Conservation (phyloP, 768 basidiomycete species). For the Termitomyces sp. region DNA sequence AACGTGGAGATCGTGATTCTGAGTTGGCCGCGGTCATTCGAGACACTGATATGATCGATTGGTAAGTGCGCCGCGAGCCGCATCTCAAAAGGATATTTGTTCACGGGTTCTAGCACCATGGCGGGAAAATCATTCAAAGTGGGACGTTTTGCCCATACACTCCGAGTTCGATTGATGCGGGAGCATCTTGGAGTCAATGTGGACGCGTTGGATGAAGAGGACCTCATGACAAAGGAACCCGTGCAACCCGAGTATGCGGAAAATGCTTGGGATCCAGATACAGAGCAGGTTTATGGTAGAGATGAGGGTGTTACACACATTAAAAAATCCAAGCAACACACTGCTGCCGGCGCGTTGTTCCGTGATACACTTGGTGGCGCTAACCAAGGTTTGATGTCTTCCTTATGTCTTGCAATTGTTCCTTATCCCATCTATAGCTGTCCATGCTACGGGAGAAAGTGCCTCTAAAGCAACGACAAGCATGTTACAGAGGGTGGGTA, state of each 20-base stretch:
- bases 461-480: constrained; percentile 28
- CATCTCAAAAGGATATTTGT: neutral
- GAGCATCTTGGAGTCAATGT: constrained; percentile 97
- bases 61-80: constrained; percentile 38
- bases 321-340: constrained; percentile 29
- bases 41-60: constrained; percentile 95
- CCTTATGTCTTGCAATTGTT: neutral
- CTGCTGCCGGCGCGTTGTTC: constrained; percentile 25
- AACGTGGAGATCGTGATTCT: constrained; percentile 94
- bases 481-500: constrained; percentile 34
- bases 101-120: constrained; percentile 60
- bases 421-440: constrained; percentile 23
- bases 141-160: constrained; percentile 92
- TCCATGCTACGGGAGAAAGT: constrained; percentile 32
- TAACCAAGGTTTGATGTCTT: constrained; percentile 41
- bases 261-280: constrained; percentile 68
- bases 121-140: constrained; percentile 92
- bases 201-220: constrained; percentile 77
- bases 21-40: constrained; percentile 90
- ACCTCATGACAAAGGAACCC: constrained; percentile 51
- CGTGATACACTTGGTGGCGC: constrained; percentile 31
- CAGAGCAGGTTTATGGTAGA: constrained; percentile 50
- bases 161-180: constrained; percentile 91
- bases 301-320: constrained; percentile 38
- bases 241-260: constrained; percentile 43